Evolutionary conservation across 257 asterid genomes (phyloP).

Genomic region (Ehretia macrophylla): DNA sequence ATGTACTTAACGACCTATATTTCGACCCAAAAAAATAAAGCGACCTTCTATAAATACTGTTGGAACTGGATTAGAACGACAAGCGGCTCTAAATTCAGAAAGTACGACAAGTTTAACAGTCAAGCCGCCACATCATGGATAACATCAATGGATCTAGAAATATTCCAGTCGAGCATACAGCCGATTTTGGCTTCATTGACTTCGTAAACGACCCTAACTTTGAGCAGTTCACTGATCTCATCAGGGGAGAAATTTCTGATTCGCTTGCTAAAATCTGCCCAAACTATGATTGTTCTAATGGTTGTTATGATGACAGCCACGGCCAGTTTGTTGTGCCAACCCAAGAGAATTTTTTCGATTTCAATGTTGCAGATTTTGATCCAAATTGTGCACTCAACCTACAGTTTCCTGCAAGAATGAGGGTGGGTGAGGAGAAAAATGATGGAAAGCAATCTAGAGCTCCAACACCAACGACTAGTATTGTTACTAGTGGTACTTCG

Average conservation of each 20-base stretch:
- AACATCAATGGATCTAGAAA: not conserved
- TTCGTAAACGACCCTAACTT: not conserved
- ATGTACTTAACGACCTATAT: too few relatives aligned
- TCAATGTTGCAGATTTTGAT: not conserved
- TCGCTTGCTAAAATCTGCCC: slow-evolving; percentile 2
- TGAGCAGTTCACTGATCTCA: slow-evolving; percentile 5
- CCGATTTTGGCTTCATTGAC: not conserved
- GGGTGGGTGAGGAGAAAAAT: not conserved
- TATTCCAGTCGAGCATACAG: not conserved
- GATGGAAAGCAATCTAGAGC: not conserved
- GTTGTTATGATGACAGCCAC: not conserved
- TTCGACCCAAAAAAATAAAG: too few relatives aligned
- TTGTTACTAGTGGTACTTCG: not conserved
- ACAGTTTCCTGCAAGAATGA: not conserved
- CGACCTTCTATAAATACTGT: too few relatives aligned
- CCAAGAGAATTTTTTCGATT: not conserved
- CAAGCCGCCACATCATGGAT: not conserved
- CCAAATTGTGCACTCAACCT: not conserved
- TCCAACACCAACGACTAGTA: not conserved
- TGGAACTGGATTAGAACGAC: too few relatives aligned
- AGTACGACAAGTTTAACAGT: too few relatives aligned
- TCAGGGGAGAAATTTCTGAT: not conserved
- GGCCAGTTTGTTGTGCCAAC: not conserved
- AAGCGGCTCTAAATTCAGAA: too few relatives aligned
- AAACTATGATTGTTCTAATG: not conserved